phyloP scores from a whole-genome alignment of 1,139 yeast genomes.

The Pichia cactophila region DNA sequence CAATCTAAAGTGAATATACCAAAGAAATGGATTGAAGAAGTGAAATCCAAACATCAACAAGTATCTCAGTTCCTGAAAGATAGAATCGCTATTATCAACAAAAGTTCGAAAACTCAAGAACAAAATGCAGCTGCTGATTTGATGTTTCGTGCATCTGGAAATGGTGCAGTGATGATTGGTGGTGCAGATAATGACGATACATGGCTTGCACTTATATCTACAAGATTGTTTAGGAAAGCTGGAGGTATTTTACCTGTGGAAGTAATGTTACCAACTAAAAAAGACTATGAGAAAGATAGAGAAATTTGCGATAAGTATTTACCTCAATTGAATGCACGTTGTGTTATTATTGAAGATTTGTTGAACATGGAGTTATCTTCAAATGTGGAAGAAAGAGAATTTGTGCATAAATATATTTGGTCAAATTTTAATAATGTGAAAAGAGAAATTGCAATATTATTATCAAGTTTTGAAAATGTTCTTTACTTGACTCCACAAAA shows the following conservation, averaged over 20 bases:
- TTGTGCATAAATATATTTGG: conserved; percentile 22
- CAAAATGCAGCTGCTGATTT: not conserved
- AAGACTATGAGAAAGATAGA: conserved; percentile 39
- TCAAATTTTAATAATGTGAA: conserved; percentile 32
- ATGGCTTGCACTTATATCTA: conserved; percentile 46
- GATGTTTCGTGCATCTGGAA: conserved; percentile 31
- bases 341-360: conserved; percentile 30
- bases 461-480: conserved; percentile 53
- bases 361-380: conserved; percentile 19
- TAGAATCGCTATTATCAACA: not conserved
- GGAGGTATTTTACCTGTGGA: conserved; percentile 56
- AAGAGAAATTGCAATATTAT: conserved; percentile 53
- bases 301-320: conserved; percentile 40
- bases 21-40: conserved; percentile 6
- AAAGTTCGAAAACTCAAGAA: not conserved
- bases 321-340: conserved; percentile 43
- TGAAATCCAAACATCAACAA: conserved; percentile 3
- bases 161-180: conserved; percentile 58
- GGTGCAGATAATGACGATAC: conserved; percentile 49
- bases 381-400: not conserved
- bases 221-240: conserved; percentile 43
- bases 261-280: conserved; percentile 46
- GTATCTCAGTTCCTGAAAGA: not conserved
- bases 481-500: conserved; percentile 62
- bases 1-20: conserved; percentile 4